Percentiles rank a stretch among this genome's conserved stretches.
phyloP scores from a whole-genome alignment of 495 filamentous ascomycete genomes.

The Parathielavia hyrcaniae region DNA sequence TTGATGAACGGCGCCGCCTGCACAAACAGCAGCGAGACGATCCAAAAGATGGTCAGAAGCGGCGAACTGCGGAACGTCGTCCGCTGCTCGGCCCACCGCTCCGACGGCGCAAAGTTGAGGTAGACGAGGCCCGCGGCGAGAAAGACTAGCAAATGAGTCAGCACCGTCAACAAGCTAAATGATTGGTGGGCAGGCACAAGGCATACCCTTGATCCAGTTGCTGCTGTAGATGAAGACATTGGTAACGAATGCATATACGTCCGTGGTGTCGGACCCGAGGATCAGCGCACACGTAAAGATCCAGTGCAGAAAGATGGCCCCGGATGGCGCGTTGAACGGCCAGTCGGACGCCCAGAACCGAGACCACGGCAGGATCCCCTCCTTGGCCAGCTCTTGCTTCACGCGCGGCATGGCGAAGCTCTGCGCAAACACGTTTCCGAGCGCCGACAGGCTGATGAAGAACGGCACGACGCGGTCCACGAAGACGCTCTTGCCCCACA shows the following conservation, averaged over 20 bases:
- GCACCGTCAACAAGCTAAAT: background rate
- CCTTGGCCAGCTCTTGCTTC: constrained; percentile 54
- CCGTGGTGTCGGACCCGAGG: constrained; percentile 34
- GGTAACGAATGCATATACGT: constrained; percentile 27
- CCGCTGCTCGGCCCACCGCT: constrained; percentile 33
- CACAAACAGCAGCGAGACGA: constrained; percentile 39
- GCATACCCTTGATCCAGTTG: constrained; percentile 35
- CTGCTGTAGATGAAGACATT: constrained; percentile 35
- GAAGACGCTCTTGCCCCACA: constrained; percentile 40
- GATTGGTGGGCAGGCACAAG: too few relatives aligned
- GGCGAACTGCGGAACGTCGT: constrained; percentile 39
- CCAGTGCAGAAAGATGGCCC: constrained; percentile 57
- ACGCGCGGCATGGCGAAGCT: constrained; percentile 57
- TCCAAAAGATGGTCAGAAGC: constrained; percentile 41
- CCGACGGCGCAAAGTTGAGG: constrained; percentile 37
- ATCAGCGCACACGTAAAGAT: constrained; percentile 55
- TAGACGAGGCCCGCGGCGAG: constrained; percentile 45
- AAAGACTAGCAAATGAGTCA: constrained; percentile 45
- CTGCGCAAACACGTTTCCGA: constrained; percentile 60
- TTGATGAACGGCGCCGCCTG: constrained; percentile 41
- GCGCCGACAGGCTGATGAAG: constrained; percentile 57
- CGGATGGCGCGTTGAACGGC: constrained; percentile 51
- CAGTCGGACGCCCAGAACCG: constrained; percentile 56
- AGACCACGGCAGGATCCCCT: constrained; percentile 52
- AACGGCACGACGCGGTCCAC: constrained; percentile 49